phyloP scores from a whole-genome alignment of 371 early-diverging fungal genomes.

The Mortierella sp. region DNA sequence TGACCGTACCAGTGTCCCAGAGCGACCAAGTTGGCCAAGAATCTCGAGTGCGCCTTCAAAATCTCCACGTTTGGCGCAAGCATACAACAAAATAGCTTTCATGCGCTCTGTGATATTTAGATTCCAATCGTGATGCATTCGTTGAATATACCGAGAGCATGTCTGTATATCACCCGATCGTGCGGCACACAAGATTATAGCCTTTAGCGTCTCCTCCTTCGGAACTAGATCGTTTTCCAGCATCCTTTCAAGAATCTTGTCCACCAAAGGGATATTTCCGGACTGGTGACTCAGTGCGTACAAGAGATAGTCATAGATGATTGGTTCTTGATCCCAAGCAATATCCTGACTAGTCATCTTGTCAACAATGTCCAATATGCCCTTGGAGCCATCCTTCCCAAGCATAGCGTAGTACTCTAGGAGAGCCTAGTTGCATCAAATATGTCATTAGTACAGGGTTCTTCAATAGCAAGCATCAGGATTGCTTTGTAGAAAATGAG shows the following conservation, averaged over 20 bases:
- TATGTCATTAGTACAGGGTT: no score
- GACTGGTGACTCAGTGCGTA: slow-evolving; percentile 31
- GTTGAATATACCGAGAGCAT: slow-evolving; percentile 35
- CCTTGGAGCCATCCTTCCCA: slow-evolving; percentile 25
- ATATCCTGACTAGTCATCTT: slow-evolving; percentile 25
- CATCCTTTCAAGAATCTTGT: slow-evolving; percentile 33
- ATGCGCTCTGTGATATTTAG: slow-evolving; percentile 32
- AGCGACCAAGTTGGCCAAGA: slow-evolving; percentile 25
- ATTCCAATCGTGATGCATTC: slow-evolving; percentile 51
- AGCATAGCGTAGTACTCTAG: slow-evolving; percentile 36
- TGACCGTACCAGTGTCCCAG: slow-evolving; percentile 17
- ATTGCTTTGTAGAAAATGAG: background rate
- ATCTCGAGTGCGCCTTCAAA: slow-evolving; percentile 46
- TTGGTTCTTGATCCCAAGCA: slow-evolving; percentile 30
- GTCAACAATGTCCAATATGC: slow-evolving; percentile 12
- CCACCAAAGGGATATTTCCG: slow-evolving; percentile 15
- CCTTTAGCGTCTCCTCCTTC: slow-evolving; percentile 43
- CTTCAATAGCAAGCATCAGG: no score
- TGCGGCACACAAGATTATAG: slow-evolving; percentile 47
- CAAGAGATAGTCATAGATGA: slow-evolving; percentile 36
- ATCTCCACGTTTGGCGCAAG: slow-evolving; percentile 50
- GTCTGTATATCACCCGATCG: slow-evolving; percentile 38
- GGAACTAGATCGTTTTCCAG: slow-evolving; percentile 36
- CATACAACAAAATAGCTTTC: slow-evolving; percentile 51
- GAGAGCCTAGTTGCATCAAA: slow-evolving; percentile 3